Evolutionary conservation across 2,329 filamentous ascomycete species (phyloP), one percentile per base, ranked within the genome.

Genomic region (Pestalotiopsis fici): DNA sequence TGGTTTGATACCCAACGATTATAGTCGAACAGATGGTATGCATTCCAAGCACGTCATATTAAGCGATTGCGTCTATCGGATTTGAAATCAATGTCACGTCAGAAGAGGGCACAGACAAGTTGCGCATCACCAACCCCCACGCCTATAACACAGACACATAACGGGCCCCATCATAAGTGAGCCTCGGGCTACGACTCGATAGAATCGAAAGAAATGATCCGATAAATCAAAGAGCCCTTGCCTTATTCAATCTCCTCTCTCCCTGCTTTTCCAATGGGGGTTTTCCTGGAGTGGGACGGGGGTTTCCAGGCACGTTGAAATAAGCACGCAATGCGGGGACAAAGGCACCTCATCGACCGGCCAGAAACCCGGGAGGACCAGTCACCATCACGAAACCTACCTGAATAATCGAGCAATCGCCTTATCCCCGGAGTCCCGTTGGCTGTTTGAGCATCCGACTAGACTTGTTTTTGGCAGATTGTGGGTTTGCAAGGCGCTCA

Each of bases 271-370:
- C 21, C 43, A 2, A 50, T 50, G 43, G 43, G 2, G 18, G 9
- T 23, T 50, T 50, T 7, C 4, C 6, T 50, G 43, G 15, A 60
- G 28, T 60, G 57, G 57, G 28, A 60, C 57, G 18, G 25, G 15
- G 15, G 18, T 21, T n/a, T 11, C 57, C n/a, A 37, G 31, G 57
- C 27, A 37, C 27, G 28, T 60, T 35, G 57, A 60, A 60, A 35
- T 60, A 60, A 60, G 57, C 63, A 65, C 63, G 63, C 63, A 57
- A 65, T 65, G 63, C 63, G 54, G 63, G 63, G 63, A 39, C 56
- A 27, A 27, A 27, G 35, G 63, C 63, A 65, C 63, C 28, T 65
- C 63, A 65, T 65, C 63, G 21, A 47, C 63, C 27, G 56, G n/a
- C 60, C 11, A 15, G 21, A 27, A 47, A 12, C 23, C 43, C 18